These are phyloP conservation scores for Caryopteris hybrid DNA, from an alignment of 305 asterid genomes.

Conservation along the genomic window DNA sequence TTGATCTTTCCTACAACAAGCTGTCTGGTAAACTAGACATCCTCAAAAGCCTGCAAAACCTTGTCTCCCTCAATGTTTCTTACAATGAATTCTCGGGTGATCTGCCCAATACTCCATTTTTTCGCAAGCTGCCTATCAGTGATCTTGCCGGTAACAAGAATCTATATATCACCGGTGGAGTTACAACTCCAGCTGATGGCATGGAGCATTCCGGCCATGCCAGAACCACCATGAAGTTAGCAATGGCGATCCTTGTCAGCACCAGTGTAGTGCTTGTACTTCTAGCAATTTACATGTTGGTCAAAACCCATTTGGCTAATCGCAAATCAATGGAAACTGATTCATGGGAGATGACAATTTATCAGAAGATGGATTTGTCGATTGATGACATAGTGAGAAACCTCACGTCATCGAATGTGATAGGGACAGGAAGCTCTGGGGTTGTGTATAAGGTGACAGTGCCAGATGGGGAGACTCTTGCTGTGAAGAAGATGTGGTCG, in stretches of 20 bases:
- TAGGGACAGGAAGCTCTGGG: slow-evolving; percentile 97
- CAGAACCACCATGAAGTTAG: slow-evolving; percentile 59
- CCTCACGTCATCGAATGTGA: slow-evolving; percentile 74
- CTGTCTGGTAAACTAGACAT: slow-evolving; percentile 59
- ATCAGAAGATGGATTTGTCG: slow-evolving; percentile 80
- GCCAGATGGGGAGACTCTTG: slow-evolving; percentile 64
- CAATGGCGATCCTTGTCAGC: slow-evolving; percentile 83
- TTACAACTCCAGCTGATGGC: slow-evolving; percentile 44
- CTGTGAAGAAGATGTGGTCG: slow-evolving; percentile 98
- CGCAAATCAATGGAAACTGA: slow-evolving; percentile 34
- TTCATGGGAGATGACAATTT: slow-evolving; percentile 83
- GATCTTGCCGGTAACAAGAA: slow-evolving; percentile 66
- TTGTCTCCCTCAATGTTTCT: slow-evolving; percentile 80
- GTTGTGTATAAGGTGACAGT: slow-evolving; percentile 77
- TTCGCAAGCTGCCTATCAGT: slow-evolving; percentile 62
- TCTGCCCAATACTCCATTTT: slow-evolving; percentile 76
- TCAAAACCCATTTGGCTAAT: slow-evolving; percentile 43
- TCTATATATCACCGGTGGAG: slow-evolving; percentile 57
- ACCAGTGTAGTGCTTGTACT: slow-evolving; percentile 66
- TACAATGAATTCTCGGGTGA: slow-evolving; percentile 80
- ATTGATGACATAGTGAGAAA: slow-evolving; percentile 63
- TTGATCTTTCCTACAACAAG: slow-evolving; percentile 87
- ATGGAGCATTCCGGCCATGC: slow-evolving; percentile 35
- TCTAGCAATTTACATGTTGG: slow-evolving; percentile 58
- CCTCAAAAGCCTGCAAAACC: slow-evolving; percentile 68